Evolutionary conservation across 106 monocot genomes (phyloP).

Genomic region (Dactylorhiza incarnata): DNA sequence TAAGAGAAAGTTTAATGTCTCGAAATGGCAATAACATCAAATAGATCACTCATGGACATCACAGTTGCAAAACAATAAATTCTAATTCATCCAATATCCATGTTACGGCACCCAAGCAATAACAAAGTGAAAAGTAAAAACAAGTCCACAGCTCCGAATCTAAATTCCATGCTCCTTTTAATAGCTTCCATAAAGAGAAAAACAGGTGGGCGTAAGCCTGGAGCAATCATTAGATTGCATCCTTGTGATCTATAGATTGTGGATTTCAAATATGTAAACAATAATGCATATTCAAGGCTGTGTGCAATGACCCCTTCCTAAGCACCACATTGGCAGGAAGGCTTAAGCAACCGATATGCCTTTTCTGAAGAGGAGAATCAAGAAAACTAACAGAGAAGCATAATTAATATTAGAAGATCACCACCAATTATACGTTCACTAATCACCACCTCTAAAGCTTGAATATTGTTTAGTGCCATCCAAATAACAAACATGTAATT

Average conservation of each 20-base stretch:
- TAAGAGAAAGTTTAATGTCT: neutral
- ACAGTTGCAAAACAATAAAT: neutral
- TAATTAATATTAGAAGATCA: no score
- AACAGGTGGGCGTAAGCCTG: neutral
- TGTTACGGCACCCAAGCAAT: neutral
- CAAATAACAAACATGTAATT: no score
- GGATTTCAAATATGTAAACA: neutral
- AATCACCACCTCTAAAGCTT: no score
- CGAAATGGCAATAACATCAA: neutral
- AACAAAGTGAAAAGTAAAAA: neutral
- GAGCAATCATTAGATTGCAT: neutral
- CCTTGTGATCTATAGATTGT: neutral
- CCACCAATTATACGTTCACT: no score
- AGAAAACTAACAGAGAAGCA: no score
- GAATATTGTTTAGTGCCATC: no score
- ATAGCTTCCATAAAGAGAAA: neutral
- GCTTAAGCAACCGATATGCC: neutral
- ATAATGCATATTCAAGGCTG: neutral
- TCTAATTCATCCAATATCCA: slow-evolving; percentile 1
- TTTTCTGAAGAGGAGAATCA: neutral
- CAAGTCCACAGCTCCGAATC: neutral
- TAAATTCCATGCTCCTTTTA: neutral
- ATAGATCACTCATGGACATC: neutral
- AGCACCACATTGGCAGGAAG: neutral
- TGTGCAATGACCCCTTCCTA: neutral